Evolutionary conservation across 2,329 filamentous ascomycete genomes (phyloP), one percentile per base, ranked within the genome.

Genomic region (Xylaria sp.): DNA sequence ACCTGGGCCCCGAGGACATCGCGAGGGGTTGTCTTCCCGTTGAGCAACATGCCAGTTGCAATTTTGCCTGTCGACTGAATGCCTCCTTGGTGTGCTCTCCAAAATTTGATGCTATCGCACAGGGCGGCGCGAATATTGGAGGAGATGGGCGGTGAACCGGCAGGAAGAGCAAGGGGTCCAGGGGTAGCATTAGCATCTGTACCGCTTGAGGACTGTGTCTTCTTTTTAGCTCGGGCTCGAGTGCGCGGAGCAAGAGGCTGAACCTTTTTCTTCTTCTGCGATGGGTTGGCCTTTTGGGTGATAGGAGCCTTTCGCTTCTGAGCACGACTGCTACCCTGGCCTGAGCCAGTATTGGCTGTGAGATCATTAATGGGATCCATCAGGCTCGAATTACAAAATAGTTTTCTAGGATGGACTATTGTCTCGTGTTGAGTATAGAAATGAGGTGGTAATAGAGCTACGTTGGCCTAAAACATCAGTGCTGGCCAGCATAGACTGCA

Each of bases 21-120:
- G 2, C 88, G 82, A 1, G 78, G 69, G 1, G 86, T 86, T 9
- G 81, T 79, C 54, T 86, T 83, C 0, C 81, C 82, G 72, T 92
- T 88, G 21, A 90, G 81, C 27, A 93, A 81, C 65, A 91, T 85
- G 0, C 86, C 88, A 51, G 82, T 81, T 1, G 84, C 84, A n/a
- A 87, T 76, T 0, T 81, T 79, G 1, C 84, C 78, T 0, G 78
- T 81, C 0, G 82, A 81, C 63, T 93, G 89, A 3, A 84, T 81
- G 4, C 88, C 88, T 1, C 86, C 83, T 71, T 93, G 87, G 45
- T 88, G 87, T 1, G 86, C 80, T 14, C 83, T 85, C 77, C 88
- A 93, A 78, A 89, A 91, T 0, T 85, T 83, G 0, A 92, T 74
- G 0, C 89, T 84, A 73, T 92, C 89, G 71, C 87, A 91, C 0